Percentiles rank a stretch among this genome's conserved stretches.
Evolutionary conservation across 2,329 filamentous ascomycete genomes (phyloP).

Genomic region (Zasmidium citrigriseum): DNA sequence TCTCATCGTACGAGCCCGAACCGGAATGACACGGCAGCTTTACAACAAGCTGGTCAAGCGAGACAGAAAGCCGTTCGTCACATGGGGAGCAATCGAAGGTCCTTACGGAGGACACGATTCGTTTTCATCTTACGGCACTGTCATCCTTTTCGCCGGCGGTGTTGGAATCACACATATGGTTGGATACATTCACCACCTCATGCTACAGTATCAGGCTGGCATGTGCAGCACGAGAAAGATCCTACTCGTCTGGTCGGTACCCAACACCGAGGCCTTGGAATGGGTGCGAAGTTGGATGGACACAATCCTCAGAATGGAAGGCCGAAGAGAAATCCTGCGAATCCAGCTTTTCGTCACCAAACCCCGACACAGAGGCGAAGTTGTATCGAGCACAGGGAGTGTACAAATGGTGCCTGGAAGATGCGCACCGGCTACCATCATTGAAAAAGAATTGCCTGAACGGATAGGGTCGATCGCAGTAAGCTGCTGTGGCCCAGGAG

Average conservation of each 20-base stretch:
- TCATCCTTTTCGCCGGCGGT: conserved; percentile 77
- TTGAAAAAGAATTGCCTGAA: conserved; percentile 58
- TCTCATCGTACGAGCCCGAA: conserved; percentile 71
- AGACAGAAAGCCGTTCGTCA: conserved; percentile 62
- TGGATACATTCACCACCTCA: conserved; percentile 71
- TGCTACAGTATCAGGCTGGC: conserved; percentile 67
- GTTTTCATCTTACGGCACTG: conserved; percentile 74
- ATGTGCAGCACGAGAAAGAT: conserved; percentile 72
- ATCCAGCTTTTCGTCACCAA: conserved; percentile 66
- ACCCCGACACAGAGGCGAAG: conserved; percentile 56
- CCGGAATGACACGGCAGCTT: conserved; percentile 70
- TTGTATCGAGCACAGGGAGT: conserved; percentile 56
- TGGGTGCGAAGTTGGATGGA: conserved; percentile 70
- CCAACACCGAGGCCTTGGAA: conserved; percentile 65
- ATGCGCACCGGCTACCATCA: conserved; percentile 55
- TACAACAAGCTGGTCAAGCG: conserved; percentile 67
- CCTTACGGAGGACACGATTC: conserved; percentile 73
- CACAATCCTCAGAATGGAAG: conserved; percentile 60
- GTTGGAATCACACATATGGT: conserved; percentile 81
- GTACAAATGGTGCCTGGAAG: conserved; percentile 65
- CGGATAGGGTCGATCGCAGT: conserved; percentile 54
- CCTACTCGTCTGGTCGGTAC: conserved; percentile 76
- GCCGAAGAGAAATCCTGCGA: conserved; percentile 59
- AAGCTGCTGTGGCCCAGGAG: conserved; percentile 64
- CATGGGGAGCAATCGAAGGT: conserved; percentile 70